phyloP scores from a whole-genome alignment of 139 green algal genomes.

The Pleodorina starrii region DNA sequence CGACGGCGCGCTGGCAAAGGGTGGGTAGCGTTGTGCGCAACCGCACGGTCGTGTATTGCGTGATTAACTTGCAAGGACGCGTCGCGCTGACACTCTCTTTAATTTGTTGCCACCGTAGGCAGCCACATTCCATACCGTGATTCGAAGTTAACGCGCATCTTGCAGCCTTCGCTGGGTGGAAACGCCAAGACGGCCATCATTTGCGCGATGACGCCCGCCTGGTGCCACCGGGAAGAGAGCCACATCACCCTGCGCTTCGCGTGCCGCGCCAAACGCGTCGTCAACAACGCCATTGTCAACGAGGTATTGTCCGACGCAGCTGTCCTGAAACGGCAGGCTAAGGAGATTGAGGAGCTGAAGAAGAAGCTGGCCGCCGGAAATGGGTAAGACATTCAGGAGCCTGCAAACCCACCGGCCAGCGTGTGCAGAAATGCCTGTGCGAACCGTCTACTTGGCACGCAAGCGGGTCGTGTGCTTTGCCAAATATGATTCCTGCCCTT shows the following conservation, averaged over 20 bases:
- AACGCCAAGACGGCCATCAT: slow-evolving; percentile 98
- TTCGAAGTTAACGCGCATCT: slow-evolving; percentile 93
- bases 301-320: slow-evolving; percentile 89
- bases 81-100: too few species aligned
- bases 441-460: too few species aligned
- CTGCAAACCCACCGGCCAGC: too few species aligned
- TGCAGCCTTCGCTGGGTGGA: slow-evolving; percentile 94
- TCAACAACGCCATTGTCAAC: slow-evolving; percentile 93
- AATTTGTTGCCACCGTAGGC: slow-evolving; percentile 55
- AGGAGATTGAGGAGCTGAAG: slow-evolving; percentile 90
- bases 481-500: too few species aligned
- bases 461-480: too few species aligned
- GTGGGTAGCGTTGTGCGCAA: too few species aligned
- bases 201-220: slow-evolving; percentile 91
- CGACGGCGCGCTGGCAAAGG: slow-evolving; percentile 74
- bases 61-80: not conserved
- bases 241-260: slow-evolving; percentile 88
- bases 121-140: slow-evolving; percentile 92
- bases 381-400: slow-evolving; percentile 56
- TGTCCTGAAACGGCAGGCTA: slow-evolving; percentile 91
- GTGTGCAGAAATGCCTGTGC: too few species aligned
- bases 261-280: slow-evolving; percentile 91
- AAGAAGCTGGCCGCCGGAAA: slow-evolving; percentile 49
- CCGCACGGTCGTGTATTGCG: too few species aligned
- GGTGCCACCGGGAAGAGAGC: slow-evolving; percentile 90